phyloP scores from a whole-genome alignment of 345 rosid genomes.

The Hypericum androsaemum region DNA sequence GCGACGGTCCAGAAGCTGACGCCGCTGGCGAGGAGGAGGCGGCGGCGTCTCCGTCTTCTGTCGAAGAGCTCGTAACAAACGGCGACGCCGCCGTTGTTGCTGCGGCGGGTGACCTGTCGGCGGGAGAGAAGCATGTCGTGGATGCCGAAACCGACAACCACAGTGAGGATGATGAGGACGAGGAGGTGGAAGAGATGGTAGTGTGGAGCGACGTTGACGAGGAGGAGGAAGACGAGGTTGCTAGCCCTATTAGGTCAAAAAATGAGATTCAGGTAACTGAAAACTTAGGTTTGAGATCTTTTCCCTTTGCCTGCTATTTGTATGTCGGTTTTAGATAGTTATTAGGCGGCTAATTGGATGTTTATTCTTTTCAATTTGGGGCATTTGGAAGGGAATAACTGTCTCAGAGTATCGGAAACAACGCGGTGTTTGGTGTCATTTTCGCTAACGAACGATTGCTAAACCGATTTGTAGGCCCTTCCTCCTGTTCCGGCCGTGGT shows the following conservation, averaged over 20 bases:
- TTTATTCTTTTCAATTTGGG: too few species aligned
- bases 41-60: too few species aligned
- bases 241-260: slow-evolving; percentile 62
- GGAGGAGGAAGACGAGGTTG: slow-evolving; percentile 34
- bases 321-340: slow-evolving; percentile 2
- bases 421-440: not conserved
- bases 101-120: not conserved
- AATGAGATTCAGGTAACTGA: slow-evolving; percentile 61
- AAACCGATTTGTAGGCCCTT: slow-evolving; percentile 38
- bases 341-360: not conserved
- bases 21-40: too few species aligned
- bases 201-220: slow-evolving; percentile 42
- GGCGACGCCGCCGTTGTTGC: too few species aligned
- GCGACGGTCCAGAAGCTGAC: too few species aligned
- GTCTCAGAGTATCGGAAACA: not conserved
- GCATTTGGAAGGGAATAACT: too few species aligned
- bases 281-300: slow-evolving; percentile 9
- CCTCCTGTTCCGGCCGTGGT: slow-evolving; percentile 76
- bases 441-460: not conserved
- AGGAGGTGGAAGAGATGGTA: slow-evolving; percentile 31
- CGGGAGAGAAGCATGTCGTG: not conserved
- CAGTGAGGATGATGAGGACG: slow-evolving; percentile 17
- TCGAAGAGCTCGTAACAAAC: too few species aligned
- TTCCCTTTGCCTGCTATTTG: slow-evolving; percentile 2
- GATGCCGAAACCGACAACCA: too few species aligned